These are phyloP conservation scores for Aurantiochytrium sp. DNA, from an alignment of 108 stramenopile species.

Conservation along the genomic window DNA sequence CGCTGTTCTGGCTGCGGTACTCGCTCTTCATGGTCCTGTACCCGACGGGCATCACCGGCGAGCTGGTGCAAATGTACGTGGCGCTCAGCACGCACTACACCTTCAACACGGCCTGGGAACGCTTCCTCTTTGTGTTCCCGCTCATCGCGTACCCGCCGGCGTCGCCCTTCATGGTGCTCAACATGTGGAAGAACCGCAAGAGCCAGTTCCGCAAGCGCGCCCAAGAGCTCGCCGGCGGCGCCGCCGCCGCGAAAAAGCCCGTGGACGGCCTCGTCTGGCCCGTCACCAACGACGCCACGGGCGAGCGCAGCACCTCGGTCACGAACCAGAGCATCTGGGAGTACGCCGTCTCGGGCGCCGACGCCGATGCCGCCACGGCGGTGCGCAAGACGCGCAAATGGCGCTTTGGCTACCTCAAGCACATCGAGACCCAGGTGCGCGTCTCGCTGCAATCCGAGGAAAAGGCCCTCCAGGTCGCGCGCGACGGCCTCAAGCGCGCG, in stretches of 20 bases:
- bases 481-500: slow-evolving; percentile 81
- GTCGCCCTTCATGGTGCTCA: slow-evolving; percentile 82
- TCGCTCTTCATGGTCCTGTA: slow-evolving; percentile 87
- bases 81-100: slow-evolving; percentile 30
- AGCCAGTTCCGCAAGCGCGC: slow-evolving; percentile 78
- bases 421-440: slow-evolving; percentile 76
- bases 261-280: slow-evolving; percentile 83
- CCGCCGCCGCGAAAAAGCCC: slow-evolving; percentile 70
- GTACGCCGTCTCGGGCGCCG: slow-evolving; percentile 74
- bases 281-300: slow-evolving; percentile 65
- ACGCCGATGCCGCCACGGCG: slow-evolving; percentile 59
- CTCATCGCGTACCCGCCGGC: slow-evolving; percentile 74
- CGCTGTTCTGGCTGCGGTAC: slow-evolving; percentile 93
- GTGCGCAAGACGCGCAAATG: slow-evolving; percentile 65
- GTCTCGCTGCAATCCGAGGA: slow-evolving; percentile 73
- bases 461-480: slow-evolving; percentile 73
- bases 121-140: slow-evolving; percentile 63
- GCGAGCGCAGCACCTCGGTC: slow-evolving; percentile 75
- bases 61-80: slow-evolving; percentile 59
- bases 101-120: slow-evolving; percentile 45
- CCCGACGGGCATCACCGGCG: slow-evolving; percentile 89
- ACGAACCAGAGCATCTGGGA: slow-evolving; percentile 77
- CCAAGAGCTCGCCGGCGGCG: background rate
- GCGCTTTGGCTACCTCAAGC: slow-evolving; percentile 80
- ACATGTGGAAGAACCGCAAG: slow-evolving; percentile 86